phyloP scores from a whole-genome alignment of 768 basidiomycete species.

The Leccinum variicolor region DNA sequence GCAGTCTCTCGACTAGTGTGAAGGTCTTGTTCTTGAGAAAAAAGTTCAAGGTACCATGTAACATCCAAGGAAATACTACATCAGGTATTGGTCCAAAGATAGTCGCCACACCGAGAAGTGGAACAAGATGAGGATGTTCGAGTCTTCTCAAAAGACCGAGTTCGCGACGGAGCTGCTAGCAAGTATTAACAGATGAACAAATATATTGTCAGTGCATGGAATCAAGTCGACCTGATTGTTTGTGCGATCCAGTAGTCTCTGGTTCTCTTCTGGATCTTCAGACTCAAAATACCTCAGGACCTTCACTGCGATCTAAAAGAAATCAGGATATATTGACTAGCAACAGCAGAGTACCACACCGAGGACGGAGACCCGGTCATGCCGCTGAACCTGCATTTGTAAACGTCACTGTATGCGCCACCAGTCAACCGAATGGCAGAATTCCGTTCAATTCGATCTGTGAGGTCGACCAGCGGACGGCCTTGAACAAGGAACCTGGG shows the following conservation, averaged over 20 bases:
- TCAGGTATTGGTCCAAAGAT: not conserved
- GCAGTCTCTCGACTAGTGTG: not conserved
- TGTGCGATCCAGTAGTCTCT: not conserved
- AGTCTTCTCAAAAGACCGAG: constrained; percentile 3
- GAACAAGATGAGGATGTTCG: not conserved
- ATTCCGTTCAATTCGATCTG: not conserved
- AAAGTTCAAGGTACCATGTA: not conserved
- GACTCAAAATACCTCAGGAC: not conserved
- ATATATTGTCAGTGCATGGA: not conserved
- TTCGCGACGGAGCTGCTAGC: not conserved
- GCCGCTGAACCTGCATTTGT: not conserved
- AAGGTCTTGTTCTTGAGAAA: not conserved
- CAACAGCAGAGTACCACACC: not conserved
- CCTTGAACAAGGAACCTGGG: not conserved
- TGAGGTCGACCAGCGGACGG: constrained; percentile 1
- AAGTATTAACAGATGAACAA: not conserved
- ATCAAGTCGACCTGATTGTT: not conserved
- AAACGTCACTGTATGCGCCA: constrained; percentile 1
- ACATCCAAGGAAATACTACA: not conserved
- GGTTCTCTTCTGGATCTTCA: not conserved
- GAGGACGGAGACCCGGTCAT: not conserved
- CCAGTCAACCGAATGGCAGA: not conserved
- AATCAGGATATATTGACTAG: not conserved
- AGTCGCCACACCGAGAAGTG: not conserved
- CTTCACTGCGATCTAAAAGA: not conserved